Evolutionary conservation across 441 rosid genomes (phyloP), one percentile per base, ranked within the genome.

Genomic region (Kokia cookei): DNA sequence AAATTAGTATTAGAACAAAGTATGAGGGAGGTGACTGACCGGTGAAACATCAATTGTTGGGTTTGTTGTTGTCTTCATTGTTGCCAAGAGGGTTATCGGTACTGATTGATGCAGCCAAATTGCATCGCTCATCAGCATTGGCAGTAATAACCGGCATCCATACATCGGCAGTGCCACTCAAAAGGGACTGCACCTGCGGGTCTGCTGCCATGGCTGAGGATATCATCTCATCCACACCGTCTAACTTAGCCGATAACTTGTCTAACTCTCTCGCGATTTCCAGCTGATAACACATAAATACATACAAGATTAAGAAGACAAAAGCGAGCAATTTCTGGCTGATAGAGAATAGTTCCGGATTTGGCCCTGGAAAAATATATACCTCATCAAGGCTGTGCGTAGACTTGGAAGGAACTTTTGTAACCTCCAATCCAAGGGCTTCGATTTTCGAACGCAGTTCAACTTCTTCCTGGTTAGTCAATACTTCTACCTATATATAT

Each of bases 131-230:
- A 6, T 93, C 81, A 9, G 90, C 84, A 4, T 79, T 86, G 22
- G 98, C 97, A 76, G 98, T 91, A 66, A 93, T 91, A 65, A 93
- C 93, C 0, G 98, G 98, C 89, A 90, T 51, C 97, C 97, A 93
- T 63, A 90, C 78, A 80, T 91, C 87, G 4, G 98, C 91, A 1
- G 94, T 90, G 12, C 88, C 89, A n/a, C 97, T 91, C 81, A 93
- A 80, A 27, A 93, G 92, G 0, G 93, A 84, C 67, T 80, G 80
- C 69, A 93, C 94, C 64, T 91, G 89, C 0, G 98, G 98, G 74
- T 93, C 94, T 59, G 87, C 75, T 48, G 86, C 89, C 68, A 90
- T 79, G 13, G 94, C 84, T n/a, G 98, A 82, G 1, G 93, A 85
- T 75, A 93, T 90, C 98, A 91, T 93, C 84, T 85, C 93, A 77